Base-by-base conservation (phyloP, 305 asterid genomes). In the Fraxinus greggii region DNA sequence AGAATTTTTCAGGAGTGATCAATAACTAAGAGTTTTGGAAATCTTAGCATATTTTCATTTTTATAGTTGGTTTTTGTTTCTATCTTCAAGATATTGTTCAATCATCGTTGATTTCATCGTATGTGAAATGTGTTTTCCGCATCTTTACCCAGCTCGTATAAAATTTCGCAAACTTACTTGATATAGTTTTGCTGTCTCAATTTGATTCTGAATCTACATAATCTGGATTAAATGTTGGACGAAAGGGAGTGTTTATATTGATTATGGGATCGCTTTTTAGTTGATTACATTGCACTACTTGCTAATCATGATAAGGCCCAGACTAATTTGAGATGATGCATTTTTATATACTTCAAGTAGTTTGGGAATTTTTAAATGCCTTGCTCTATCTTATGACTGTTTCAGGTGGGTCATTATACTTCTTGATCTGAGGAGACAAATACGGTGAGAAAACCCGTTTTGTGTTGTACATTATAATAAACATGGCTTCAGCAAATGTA, bases 401-500 rank as follows among this genome's bases (percentile, higher is more conserved):
- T 85, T 90, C 90, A 87, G 88, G 75, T 69, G 77, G 40, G 24
- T 28, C 80, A 72, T 67, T 70, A 7, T 5, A 13, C 77, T 72
- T 81, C 78, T 75, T 79, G 23, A 35, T 23, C 77, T 8, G 61
- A 28, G 42, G 61, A 54, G 82, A 56, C 70, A 61, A 72, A 75
- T 35, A 51, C 79, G 70, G 85, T 78, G 54, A 56, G 51, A 72
- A 15, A 77, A 12, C 48, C 87, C 70, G 67, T 84, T 35, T 78
- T 26, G 9, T 56, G 75, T 70, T 81, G n/a, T 29, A 19, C 51
- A 0, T 29, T 54, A 80, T 61, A 77, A 56, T 61, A 78, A 61
- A 29, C 72, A 88, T 90, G 92, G 76, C 90, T 78, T 83, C 93
- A 0, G 31, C 89, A 36, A 74, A 86, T 82, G 90, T 90, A 48